Evolutionary conservation across 2,329 filamentous ascomycete species (phyloP).

Genomic region (Colletotrichum sp.): DNA sequence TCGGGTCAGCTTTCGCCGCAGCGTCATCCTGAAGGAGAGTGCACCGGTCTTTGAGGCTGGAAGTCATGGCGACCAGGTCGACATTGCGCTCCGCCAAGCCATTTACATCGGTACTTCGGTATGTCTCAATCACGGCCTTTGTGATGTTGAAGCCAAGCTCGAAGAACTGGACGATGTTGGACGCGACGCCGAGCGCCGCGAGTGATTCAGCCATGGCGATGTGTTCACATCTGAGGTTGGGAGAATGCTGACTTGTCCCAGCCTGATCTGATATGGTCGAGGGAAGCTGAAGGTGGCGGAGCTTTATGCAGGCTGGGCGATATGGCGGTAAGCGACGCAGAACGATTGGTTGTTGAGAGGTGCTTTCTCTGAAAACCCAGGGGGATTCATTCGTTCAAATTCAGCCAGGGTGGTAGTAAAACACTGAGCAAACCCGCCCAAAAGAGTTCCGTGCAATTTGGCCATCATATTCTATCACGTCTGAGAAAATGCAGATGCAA

Average conservation of each 20-base stretch:
- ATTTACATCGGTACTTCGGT: neutral
- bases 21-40: neutral
- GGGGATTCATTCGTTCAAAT: too few relatives aligned
- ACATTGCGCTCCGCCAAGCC: neutral
- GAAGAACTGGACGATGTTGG: conserved; percentile 12
- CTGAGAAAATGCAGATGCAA: too few relatives aligned
- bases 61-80: neutral
- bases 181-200: conserved; percentile 46
- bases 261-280: neutral
- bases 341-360: neutral
- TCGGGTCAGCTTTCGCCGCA: neutral
- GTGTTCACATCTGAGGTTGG: neutral
- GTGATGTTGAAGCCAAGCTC: conserved; percentile 4
- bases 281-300: neutral
- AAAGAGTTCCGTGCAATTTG: too few relatives aligned
- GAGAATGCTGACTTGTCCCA: neutral
- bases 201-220: neutral
- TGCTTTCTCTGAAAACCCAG: too few relatives aligned
- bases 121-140: neutral
- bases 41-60: neutral
- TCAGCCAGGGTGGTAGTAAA: too few relatives aligned
- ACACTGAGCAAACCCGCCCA: too few relatives aligned
- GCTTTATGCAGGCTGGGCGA: neutral
- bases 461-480: too few relatives aligned
- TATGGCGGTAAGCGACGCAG: neutral